Conservation (phyloP, 129 eudicot genomes). For the Arctium minus region DNA sequence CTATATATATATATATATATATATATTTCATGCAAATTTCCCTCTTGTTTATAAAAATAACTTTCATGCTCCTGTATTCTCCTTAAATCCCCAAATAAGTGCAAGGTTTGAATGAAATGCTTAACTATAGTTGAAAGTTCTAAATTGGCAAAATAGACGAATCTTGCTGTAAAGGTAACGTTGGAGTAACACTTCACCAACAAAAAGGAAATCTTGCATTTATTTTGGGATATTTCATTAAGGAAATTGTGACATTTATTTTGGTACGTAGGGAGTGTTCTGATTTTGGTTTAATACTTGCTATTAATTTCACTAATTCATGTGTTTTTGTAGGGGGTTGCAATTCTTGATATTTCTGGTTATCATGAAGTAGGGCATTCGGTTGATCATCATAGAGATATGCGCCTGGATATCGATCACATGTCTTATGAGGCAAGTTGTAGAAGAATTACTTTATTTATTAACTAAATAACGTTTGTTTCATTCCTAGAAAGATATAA, state of each 20-base stretch:
- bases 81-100: background rate
- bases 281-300: background rate
- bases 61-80: background rate
- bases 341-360: slow-evolving; percentile 65
- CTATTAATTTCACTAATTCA: background rate
- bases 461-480: background rate
- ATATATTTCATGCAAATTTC: background rate
- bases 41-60: background rate
- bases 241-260: background rate
- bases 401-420: slow-evolving; percentile 95
- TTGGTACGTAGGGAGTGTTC: background rate
- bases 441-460: background rate
- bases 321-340: slow-evolving; percentile 51
- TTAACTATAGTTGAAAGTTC: background rate
- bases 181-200: background rate
- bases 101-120: too few species aligned
- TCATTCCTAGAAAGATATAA: background rate
- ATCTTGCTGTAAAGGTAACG: background rate
- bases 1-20: background rate
- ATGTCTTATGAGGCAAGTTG: slow-evolving; percentile 95
- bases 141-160: background rate
- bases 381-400: slow-evolving; percentile 80
- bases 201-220: background rate
- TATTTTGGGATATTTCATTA: background rate
- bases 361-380: slow-evolving; percentile 64